Evolutionary conservation across 257 asterid genomes (phyloP).

Genomic region (Ophiorrhiza pumila): DNA sequence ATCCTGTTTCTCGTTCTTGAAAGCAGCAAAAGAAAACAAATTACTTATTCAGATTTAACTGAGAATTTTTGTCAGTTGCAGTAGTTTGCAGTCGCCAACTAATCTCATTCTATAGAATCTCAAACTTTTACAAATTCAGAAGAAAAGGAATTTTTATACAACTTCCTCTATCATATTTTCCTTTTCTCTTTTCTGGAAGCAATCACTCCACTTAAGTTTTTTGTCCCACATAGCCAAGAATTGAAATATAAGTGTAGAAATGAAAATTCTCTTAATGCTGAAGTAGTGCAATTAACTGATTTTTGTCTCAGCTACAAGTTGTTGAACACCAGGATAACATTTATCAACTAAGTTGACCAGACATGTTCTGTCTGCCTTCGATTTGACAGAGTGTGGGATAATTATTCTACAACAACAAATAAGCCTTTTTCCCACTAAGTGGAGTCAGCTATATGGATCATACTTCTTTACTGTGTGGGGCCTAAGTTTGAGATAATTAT

Average conservation of each 20-base stretch:
- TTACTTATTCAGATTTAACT: not conserved
- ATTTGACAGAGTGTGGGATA: not conserved
- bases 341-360: not conserved
- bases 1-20: not conserved
- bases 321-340: not conserved
- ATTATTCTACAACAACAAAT: too few relatives aligned
- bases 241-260: not conserved
- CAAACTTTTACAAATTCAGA: not conserved
- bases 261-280: not conserved
- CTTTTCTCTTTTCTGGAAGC: not conserved
- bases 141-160: not conserved
- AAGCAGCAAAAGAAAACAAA: not conserved
- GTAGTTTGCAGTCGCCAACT: not conserved
- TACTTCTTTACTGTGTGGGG: too few relatives aligned
- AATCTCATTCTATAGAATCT: not conserved
- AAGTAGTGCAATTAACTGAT: not conserved
- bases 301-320: not conserved
- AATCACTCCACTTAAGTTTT: not conserved
- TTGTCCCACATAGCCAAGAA: not conserved
- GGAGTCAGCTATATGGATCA: too few relatives aligned
- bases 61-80: not conserved
- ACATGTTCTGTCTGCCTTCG: not conserved
- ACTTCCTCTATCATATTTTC: not conserved
- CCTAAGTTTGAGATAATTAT: not conserved
- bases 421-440: too few relatives aligned